Conservation (phyloP, 208 protist species). For the Blastocrithidia nonstop region DNA sequence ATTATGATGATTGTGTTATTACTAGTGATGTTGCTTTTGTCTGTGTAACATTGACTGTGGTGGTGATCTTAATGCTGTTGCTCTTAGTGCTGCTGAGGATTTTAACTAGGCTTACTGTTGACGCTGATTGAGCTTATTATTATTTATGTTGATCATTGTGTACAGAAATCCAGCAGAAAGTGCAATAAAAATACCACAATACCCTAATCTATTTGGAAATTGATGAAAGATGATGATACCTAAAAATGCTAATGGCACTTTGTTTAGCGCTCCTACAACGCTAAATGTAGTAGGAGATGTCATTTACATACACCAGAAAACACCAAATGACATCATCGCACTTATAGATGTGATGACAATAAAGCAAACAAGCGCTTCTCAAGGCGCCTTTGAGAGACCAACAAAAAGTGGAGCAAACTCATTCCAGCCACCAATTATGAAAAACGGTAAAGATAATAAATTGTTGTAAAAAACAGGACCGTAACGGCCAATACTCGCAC, state of each 20-base stretch:
- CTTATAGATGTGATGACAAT: conserved; percentile 38
- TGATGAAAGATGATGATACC: conserved; percentile 76
- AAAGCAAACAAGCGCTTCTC: conserved; percentile 6
- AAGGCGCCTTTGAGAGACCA: conserved; percentile 3
- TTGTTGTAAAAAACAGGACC: conserved; percentile 84
- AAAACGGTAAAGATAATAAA: conserved; percentile 61
- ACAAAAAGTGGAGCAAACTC: conserved; percentile 4
- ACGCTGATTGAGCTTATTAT: not conserved
- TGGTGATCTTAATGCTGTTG: no score
- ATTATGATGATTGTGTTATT: no score
- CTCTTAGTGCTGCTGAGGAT: no score
- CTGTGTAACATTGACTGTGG: no score
- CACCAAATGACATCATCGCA: conserved; percentile 66
- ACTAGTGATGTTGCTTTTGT: no score
- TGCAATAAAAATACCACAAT: conserved; percentile 52
- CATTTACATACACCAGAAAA: conserved; percentile 78
- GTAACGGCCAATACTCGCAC: conserved; percentile 47
- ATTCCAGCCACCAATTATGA: conserved; percentile 10
- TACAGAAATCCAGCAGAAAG: conserved; percentile 64
- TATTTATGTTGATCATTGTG: conserved; percentile 35
- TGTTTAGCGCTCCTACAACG: conserved; percentile 73
- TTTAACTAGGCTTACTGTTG: no score
- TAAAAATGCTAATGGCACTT: conserved; percentile 64
- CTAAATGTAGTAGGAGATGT: conserved; percentile 86
- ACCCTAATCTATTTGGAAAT: conserved; percentile 48